A percentile compares a stretch with the other conserved stretches of the same genome.
These are phyloP conservation scores for Arthrobotrys entomopaga DNA, from an alignment of 2,329 filamentous ascomycete genomes.

Conservation along the genomic window DNA sequence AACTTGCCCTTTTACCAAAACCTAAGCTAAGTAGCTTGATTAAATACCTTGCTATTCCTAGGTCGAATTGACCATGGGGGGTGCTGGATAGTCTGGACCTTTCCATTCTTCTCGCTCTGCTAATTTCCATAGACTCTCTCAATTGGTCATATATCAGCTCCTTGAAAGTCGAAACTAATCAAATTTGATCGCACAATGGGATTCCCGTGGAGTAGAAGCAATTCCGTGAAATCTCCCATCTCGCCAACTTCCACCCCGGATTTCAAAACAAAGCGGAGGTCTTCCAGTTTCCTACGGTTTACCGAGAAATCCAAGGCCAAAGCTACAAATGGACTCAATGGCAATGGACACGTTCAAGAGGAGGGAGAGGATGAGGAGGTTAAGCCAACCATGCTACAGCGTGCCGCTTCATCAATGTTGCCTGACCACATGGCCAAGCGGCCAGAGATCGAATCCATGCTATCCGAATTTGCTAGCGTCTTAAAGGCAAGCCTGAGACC, in stretches of 20 bases:
- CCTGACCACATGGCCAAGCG: constrained; percentile 48
- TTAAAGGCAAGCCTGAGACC: constrained; percentile 42
- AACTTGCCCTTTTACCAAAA: constrained; percentile 4
- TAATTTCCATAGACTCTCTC: neutral
- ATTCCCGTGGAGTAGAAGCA: constrained; percentile 42
- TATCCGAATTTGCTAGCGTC: constrained; percentile 43
- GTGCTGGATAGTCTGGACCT: neutral
- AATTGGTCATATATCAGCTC: neutral
- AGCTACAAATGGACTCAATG: constrained; percentile 1
- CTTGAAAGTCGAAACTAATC: too few relatives aligned
- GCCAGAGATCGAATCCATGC: constrained; percentile 45
- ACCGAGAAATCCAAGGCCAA: constrained; percentile 36
- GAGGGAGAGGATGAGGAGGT: constrained; percentile 29
- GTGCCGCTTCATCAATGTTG: constrained; percentile 47
- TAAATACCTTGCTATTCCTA: constrained; percentile 16
- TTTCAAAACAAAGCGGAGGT: constrained; percentile 32
- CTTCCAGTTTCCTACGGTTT: constrained; percentile 42
- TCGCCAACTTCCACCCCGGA: constrained; percentile 15
- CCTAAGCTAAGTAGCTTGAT: constrained; percentile 8
- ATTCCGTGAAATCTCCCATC: constrained; percentile 27
- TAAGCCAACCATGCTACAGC: constrained; percentile 38
- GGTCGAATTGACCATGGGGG: neutral
- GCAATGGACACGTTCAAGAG: constrained; percentile 1
- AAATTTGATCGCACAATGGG: constrained; percentile 15
- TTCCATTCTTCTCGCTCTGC: neutral